Base-by-base conservation (phyloP, 148 eudicot species). In the Chenopodium formosanum region DNA sequence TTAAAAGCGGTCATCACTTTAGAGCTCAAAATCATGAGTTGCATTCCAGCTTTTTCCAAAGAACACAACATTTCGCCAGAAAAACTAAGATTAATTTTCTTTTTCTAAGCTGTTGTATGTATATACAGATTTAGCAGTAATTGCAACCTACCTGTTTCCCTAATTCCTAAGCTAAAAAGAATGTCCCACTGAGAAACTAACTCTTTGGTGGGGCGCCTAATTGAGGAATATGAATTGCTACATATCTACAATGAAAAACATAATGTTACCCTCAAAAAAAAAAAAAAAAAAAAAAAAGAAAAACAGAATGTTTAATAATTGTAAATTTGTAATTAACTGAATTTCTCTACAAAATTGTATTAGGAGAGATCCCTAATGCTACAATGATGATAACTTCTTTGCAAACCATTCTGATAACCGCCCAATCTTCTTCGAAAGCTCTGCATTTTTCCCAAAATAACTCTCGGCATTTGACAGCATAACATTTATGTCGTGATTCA, bases 391-490 rank as follows among this genome's bases (percentile, higher is more conserved):
- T 34, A 96, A 83, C 67, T 77, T 88, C 85, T 83, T 77, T 4
- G 78, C 81, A 79, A 94, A 92, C 97, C 98, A 96, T 14, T 90
- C 94, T 23, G 97, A 91, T 79, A 96, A 82, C 73, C 89, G 97
- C 70, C 62, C 83, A 78, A 91, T 82, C 82, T 90, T 96, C 44
- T 83, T 52, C 17, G 87, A 85, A 53, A 87, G 73, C 73, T 92
- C 95, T 27, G 83, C 88, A 79, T 90, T 96, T 83, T 87, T 92
- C 52, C 87, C 92, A 70, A 91, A 91, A 83, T 80, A 89, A 22
- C 93, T 68, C 62, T 91, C 94, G 0, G 90, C 95, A 85, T 94
- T 96, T 12, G 90, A 85, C 76, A 92, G 78, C 95, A 92, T 81
- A 60, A 91, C 91, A 7, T 84, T 82, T 56, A 88, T 77, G 80